phyloP scores from a whole-genome alignment of 75 land plant species.

The Selaginella tamariscina region DNA sequence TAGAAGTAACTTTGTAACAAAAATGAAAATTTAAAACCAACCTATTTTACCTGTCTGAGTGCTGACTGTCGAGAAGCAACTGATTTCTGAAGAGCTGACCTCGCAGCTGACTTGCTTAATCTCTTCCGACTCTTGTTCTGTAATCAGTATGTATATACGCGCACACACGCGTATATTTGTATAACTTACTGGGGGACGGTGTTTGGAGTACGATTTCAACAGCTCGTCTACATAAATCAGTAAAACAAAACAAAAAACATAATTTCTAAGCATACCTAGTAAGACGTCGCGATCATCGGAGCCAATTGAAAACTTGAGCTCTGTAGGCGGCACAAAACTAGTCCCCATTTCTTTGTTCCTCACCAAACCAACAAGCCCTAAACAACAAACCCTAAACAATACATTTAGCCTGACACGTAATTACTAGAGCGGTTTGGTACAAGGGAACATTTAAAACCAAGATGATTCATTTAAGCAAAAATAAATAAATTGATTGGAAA shows the following conservation, averaged over 20 bases:
- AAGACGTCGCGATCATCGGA: not conserved
- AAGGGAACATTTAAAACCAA: too few relatives aligned
- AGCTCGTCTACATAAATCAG: not conserved
- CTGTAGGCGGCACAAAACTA: too few relatives aligned
- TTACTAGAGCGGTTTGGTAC: too few relatives aligned
- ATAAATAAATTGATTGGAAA: too few relatives aligned
- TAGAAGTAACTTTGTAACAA: not conserved
- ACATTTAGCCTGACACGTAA: too few relatives aligned
- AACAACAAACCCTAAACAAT: too few relatives aligned
- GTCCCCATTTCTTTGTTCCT: too few relatives aligned
- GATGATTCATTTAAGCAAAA: too few relatives aligned
- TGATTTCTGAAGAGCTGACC: not conserved
- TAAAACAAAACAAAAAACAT: not conserved
- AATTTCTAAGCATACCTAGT: not conserved
- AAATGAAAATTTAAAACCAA: not conserved
- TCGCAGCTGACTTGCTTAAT: not conserved
- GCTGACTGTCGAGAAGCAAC: not conserved
- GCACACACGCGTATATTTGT: too few relatives aligned
- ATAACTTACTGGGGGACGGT: not conserved
- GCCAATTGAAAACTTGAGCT: not conserved
- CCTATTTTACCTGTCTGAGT: not conserved
- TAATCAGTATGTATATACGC: not conserved
- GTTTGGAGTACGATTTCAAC: not conserved
- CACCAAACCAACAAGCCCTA: too few relatives aligned
- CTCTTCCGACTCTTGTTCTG: not conserved